Percentiles rank a stretch among this genome's conserved stretches.
Evolutionary conservation across 2,329 filamentous ascomycete genomes (phyloP).

Genomic region (Tolypocladium sp.): DNA sequence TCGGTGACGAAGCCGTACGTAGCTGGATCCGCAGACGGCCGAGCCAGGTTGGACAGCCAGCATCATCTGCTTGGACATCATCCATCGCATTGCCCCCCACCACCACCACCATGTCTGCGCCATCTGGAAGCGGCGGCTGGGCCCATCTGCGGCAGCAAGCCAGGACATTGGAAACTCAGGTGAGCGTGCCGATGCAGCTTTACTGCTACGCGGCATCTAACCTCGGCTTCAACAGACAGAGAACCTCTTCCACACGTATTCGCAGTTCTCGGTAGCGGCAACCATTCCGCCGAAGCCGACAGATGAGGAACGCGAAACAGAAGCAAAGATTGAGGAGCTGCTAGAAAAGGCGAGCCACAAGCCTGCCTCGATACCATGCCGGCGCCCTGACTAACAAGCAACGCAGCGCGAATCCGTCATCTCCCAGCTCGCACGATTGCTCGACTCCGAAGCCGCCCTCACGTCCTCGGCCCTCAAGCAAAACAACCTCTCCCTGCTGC

Average conservation of each 20-base stretch:
- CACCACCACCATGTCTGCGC: constrained; percentile 37
- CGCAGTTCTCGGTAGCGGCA: constrained; percentile 75
- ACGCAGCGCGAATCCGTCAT: constrained; percentile 71
- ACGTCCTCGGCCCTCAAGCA: constrained; percentile 92
- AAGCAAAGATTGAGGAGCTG: constrained; percentile 74
- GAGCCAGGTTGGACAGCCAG: neutral
- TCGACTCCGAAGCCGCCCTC: constrained; percentile 83
- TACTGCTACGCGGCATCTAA: neutral
- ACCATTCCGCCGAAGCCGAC: constrained; percentile 76
- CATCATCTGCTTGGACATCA: neutral
- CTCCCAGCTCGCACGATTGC: constrained; percentile 72
- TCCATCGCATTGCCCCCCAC: neutral
- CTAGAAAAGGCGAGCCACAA: constrained; percentile 53
- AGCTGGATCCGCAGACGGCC: neutral
- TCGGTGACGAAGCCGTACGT: neutral
- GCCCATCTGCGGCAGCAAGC: constrained; percentile 90
- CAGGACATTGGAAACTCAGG: constrained; percentile 81
- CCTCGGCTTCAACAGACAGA: constrained; percentile 60
- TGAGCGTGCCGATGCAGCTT: constrained; percentile 29
- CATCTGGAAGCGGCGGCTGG: constrained; percentile 62
- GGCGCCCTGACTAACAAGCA: constrained; percentile 4
- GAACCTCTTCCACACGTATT: constrained; percentile 73
- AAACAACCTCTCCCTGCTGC: constrained; percentile 85
- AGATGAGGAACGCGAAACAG: constrained; percentile 72
- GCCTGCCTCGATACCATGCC: neutral